A percentile compares a stretch with the other conserved stretches of the same genome.
These are phyloP conservation scores for rapeseed (Brassica napus) DNA, from an alignment of 345 rosid species.

Conservation along the genomic window DNA sequence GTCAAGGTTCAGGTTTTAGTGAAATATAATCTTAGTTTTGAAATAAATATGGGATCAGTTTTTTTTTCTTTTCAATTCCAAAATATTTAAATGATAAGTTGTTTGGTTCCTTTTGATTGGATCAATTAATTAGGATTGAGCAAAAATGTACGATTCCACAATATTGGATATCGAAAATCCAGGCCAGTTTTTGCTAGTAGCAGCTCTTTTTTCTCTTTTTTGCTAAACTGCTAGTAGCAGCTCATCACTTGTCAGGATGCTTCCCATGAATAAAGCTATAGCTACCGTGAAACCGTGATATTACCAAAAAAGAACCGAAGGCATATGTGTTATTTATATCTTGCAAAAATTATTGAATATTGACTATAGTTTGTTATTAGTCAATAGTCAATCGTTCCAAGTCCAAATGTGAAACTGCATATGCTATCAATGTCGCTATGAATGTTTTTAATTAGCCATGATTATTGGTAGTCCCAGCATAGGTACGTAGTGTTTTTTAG, in stretches of 20 bases:
- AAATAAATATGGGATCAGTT: neutral
- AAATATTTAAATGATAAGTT: neutral
- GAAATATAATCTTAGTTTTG: neutral
- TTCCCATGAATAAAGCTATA: neutral
- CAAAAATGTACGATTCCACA: neutral
- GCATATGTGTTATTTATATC: neutral
- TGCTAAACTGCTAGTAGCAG: neutral
- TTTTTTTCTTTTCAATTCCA: too few species aligned
- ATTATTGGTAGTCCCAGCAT: too few species aligned
- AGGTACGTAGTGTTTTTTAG: too few species aligned
- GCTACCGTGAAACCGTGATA: neutral
- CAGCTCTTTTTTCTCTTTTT: neutral
- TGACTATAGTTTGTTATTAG: neutral
- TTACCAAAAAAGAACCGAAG: neutral
- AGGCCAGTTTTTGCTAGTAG: conserved; percentile 9
- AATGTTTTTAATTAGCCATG: neutral
- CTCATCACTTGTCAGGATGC: neutral
- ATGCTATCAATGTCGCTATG: conserved; percentile 6
- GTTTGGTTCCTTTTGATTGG: neutral
- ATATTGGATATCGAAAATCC: neutral
- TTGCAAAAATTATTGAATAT: neutral
- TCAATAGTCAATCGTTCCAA: neutral
- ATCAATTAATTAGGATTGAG: neutral
- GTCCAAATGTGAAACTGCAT: neutral
- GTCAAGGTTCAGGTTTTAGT: neutral